A percentile compares a stretch with the other conserved stretches of the same genome.
Evolutionary conservation across 2,329 filamentous ascomycete genomes (phyloP).

Genomic region (Dactylellina cionopaga): DNA sequence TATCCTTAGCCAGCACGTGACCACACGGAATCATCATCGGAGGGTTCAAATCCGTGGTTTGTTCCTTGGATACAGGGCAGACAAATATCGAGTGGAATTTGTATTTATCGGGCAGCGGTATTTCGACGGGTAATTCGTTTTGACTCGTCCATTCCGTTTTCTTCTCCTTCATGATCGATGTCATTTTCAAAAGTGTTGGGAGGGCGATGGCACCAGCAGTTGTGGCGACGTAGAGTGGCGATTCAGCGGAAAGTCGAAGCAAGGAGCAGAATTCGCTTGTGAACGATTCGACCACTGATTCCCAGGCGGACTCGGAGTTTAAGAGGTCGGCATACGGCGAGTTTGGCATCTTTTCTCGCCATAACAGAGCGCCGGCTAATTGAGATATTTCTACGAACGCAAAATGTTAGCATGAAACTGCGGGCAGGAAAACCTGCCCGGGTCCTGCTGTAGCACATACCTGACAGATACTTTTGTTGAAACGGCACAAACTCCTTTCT

Average conservation of each 20-base stretch:
- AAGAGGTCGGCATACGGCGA: slow-evolving; percentile 79
- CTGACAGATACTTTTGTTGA: slow-evolving; percentile 73
- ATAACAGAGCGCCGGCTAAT: slow-evolving; percentile 83
- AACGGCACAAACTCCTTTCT: slow-evolving; percentile 78
- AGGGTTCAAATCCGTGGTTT: slow-evolving; percentile 90
- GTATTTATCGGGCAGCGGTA: slow-evolving; percentile 72
- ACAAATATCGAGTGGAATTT: slow-evolving; percentile 96
- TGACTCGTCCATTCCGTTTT: slow-evolving; percentile 94
- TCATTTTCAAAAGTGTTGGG: slow-evolving; percentile 87
- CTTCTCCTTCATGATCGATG: slow-evolving; percentile 85
- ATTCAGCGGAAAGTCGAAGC: slow-evolving; percentile 87
- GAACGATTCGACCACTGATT: slow-evolving; percentile 85
- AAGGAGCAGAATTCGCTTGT: slow-evolving; percentile 94
- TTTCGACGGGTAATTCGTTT: slow-evolving; percentile 85
- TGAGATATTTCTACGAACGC: slow-evolving; percentile 74
- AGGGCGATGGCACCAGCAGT: slow-evolving; percentile 93
- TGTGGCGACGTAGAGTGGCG: slow-evolving; percentile 88
- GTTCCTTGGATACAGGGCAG: slow-evolving; percentile 95
- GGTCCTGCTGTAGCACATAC: slow-evolving; percentile 7
- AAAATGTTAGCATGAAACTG: not conserved
- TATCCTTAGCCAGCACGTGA: slow-evolving; percentile 89
- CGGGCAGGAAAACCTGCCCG: not conserved
- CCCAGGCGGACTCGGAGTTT: slow-evolving; percentile 78
- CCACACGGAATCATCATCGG: slow-evolving; percentile 97
- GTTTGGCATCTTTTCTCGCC: slow-evolving; percentile 74